Evolutionary conservation across 2,329 filamentous ascomycete species (phyloP), one percentile per base, ranked within the genome.

Genomic region (Penicillium sp.): DNA sequence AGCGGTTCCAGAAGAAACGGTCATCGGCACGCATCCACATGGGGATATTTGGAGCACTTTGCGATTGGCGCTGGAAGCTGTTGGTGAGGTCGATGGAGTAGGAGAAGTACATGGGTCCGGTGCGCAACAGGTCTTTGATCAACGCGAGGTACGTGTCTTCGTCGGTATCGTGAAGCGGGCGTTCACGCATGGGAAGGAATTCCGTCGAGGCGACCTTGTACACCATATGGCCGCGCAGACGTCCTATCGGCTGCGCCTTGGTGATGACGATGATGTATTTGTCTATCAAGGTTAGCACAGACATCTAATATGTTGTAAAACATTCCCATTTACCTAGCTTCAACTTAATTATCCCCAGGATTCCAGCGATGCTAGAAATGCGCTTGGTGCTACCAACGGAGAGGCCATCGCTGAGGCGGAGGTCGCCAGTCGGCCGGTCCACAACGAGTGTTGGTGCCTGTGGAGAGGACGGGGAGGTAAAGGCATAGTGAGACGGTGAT

Each of bases 1-100:
- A 95, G 56, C 86, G 86, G 73, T 98, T 98, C 89, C 92, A 98
- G 78, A 96, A 98, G 78, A 98, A 98, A 57, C 93, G 89, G 68
- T 97, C 91, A 70, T 98, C 93, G 56, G 92, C 86, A 60, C 90
- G 80, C 77, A 87, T 86, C 93, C 93, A 98, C 50, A 97, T 73
- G 10, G 93, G 91, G 47, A 80, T 76, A 13, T 81, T 80, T 48
- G 76, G 74, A 67, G 95, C 83, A 57, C 83, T 77, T 59, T 91
- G 83, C 3, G 91, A 84, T 69, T 97, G 93, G 56, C 93, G 84
- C 74, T 98, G 93, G 75, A 97, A 95, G 67, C 83, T 91, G 77
- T 95, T 98, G 61, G 93, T 98, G 57, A 98, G 81, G 72, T 98
- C 93, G 69, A 95, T 83, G 7, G 91, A 92, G 76, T 98, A 98